Base-by-base conservation (phyloP, 371 early-diverging fungal genomes). In the Thermomucor indicae-seudaticae region DNA sequence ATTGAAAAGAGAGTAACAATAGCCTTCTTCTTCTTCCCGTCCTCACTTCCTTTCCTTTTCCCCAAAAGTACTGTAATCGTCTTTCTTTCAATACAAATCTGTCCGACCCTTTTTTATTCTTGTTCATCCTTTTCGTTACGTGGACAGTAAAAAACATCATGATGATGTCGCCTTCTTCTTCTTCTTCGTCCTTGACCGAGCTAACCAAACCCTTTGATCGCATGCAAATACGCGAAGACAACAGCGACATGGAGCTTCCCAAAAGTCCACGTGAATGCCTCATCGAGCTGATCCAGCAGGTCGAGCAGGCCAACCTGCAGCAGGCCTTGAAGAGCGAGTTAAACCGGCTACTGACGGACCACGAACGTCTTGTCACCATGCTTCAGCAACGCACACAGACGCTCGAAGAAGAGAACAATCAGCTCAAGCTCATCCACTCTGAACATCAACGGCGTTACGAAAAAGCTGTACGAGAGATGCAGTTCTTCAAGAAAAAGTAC, bases 401-500 rank as follows among this genome's bases (percentile, higher is more conserved):
- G 19, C 43, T 72, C 3, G 68, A 67, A 43, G 64, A 63, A 35
- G 66, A 72, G 44, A 63, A 63, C 20, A 61, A 62, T 23, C 47
- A 60, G 6, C 49, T 72, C n/a, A 55, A 53, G 35, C 22, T 22
- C 8, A 34, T 35, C 1, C 52, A 55, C 29, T 53, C 53, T 6
- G 57, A 29, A 16, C 53, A 61, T 38, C 68, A 67, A 14, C 47
- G 58, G 4, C 52, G 69, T 24, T 70, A 74, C 32, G 75, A 74
- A 43, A 74, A 74, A 28, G 75, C 75, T 3, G 75, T 74, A 7
- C 62, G 75, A 5, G 75, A 74, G 41, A 67, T 70, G 65, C 75
- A 74, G 43, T 74, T 74, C 30, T 70, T 64, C 24, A 65, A 63
- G 31, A 74, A 64, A 40, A 63, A 65, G 45, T 64, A 64, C 17